These are phyloP conservation scores for Trichophyton mentagrophytes DNA, from an alignment of 2,329 filamentous ascomycete genomes.

Conservation along the genomic window DNA sequence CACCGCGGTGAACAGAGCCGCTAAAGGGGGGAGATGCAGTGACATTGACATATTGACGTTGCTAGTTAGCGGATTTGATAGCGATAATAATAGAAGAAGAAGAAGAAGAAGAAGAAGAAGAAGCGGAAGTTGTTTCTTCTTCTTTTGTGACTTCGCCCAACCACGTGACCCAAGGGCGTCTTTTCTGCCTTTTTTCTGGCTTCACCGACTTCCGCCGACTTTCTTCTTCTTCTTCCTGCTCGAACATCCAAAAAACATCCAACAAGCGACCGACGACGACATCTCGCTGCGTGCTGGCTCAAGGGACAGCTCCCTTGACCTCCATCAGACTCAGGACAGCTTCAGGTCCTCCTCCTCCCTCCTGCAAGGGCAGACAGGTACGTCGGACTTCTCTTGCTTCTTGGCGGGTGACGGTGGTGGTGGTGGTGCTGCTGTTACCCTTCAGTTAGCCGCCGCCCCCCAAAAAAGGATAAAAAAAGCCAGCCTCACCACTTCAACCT, in stretches of 20 bases:
- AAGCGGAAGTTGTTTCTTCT: not conserved
- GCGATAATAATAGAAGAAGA: not conserved
- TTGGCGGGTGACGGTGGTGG: not conserved
- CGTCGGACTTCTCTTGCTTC: not conserved
- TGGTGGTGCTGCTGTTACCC: not conserved
- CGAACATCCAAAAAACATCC: not conserved
- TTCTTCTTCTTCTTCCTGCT: conserved; percentile 6
- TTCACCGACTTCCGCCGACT: conserved; percentile 9
- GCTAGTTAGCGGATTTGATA: too few species aligned
- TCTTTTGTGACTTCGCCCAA: not conserved
- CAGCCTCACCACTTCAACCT: not conserved
- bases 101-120: not conserved
- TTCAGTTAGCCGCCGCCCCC: not conserved
- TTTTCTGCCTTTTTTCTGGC: not conserved
- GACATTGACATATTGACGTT: too few species aligned
- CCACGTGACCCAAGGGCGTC: conserved; percentile 5
- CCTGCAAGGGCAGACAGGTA: not conserved
- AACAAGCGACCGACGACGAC: not conserved
- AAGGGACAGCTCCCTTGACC: not conserved
- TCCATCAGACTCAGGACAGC: too few species aligned
- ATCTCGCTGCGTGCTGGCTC: not conserved
- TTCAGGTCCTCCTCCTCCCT: too few species aligned
- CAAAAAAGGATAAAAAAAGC: not conserved
- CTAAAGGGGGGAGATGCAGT: too few species aligned
- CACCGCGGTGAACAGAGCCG: too few species aligned